Conservation (phyloP, 306 rosid genomes). For the Begonia fuchsioides region DNA sequence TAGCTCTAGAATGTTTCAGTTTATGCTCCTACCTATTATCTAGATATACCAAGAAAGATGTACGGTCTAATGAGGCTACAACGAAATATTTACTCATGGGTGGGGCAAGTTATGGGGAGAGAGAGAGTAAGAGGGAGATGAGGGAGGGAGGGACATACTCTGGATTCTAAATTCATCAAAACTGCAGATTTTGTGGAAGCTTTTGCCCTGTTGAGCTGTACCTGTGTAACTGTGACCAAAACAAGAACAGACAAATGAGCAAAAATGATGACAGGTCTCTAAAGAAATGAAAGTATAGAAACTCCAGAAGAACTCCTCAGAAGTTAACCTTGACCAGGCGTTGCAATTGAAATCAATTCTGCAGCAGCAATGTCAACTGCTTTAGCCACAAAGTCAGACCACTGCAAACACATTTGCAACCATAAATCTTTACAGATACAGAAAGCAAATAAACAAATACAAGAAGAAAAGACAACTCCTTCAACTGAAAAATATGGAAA, state of each 20-base stretch:
- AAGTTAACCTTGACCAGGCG: constrained; percentile 79
- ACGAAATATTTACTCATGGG: no score
- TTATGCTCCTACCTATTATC: no score
- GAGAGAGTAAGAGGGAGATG: no score
- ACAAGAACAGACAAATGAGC: neutral
- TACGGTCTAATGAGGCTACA: no score
- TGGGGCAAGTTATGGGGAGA: neutral
- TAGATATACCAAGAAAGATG: no score
- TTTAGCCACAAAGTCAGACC: constrained; percentile 46
- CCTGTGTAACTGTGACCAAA: constrained; percentile 44
- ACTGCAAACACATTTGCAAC: constrained; percentile 18
- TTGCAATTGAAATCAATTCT: constrained; percentile 64
- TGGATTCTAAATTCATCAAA: constrained; percentile 91
- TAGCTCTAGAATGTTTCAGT: no score
- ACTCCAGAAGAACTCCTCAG: neutral
- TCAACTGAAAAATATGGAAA: neutral
- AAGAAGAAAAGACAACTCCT: no score
- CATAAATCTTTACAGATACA: no score
- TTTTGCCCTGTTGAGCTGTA: constrained; percentile 84
- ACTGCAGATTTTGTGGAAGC: constrained; percentile 81
- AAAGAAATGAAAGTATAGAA: constrained; percentile 2
- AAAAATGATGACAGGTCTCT: no score
- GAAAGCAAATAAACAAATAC: no score
- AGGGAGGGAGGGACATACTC: constrained; percentile 37
- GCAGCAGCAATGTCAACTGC: constrained; percentile 65